phyloP scores from a whole-genome alignment of 2,329 filamentous ascomycete species.

The Tolypocladium sp. region DNA sequence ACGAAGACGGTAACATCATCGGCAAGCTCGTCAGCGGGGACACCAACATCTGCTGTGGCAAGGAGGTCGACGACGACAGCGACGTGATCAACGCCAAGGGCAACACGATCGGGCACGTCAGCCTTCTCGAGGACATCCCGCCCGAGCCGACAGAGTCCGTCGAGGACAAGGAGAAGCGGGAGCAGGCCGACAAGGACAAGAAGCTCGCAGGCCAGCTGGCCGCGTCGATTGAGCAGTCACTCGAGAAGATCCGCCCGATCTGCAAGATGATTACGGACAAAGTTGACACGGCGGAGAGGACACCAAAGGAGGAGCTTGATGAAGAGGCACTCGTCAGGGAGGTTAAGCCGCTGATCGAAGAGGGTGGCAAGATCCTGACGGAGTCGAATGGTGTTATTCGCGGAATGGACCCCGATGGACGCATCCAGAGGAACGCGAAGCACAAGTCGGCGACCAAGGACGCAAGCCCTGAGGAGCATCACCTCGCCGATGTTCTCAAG shows the following conservation, averaged over 20 bases:
- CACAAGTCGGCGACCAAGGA: conserved; percentile 65
- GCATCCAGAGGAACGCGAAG: conserved; percentile 78
- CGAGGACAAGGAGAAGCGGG: no score
- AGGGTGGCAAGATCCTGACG: conserved; percentile 70
- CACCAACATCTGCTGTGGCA: conserved; percentile 53
- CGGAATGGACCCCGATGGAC: conserved; percentile 80
- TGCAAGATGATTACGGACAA: conserved; percentile 80
- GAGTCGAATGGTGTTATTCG: conserved; percentile 84
- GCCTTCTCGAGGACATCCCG: conserved; percentile 59
- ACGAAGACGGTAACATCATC: conserved; percentile 50
- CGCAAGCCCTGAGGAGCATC: conserved; percentile 63
- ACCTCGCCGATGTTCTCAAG: conserved; percentile 76
- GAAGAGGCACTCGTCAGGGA: conserved; percentile 82
- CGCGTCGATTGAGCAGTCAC: conserved; percentile 62
- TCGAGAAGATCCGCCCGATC: conserved; percentile 77
- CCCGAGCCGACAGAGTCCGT: no score
- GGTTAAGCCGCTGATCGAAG: conserved; percentile 81
- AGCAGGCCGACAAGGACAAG: conserved; percentile 55
- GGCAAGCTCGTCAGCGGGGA: conserved; percentile 63
- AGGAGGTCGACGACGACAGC: conserved; percentile 61
- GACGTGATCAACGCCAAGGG: conserved; percentile 64
- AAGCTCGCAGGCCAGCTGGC: conserved; percentile 73
- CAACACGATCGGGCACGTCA: conserved; percentile 56
- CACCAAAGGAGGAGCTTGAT: conserved; percentile 78
- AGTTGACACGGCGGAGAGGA: conserved; percentile 72